Conservation (phyloP, 805 yeast genomes). For the Alloascoidea hylecoeti region DNA sequence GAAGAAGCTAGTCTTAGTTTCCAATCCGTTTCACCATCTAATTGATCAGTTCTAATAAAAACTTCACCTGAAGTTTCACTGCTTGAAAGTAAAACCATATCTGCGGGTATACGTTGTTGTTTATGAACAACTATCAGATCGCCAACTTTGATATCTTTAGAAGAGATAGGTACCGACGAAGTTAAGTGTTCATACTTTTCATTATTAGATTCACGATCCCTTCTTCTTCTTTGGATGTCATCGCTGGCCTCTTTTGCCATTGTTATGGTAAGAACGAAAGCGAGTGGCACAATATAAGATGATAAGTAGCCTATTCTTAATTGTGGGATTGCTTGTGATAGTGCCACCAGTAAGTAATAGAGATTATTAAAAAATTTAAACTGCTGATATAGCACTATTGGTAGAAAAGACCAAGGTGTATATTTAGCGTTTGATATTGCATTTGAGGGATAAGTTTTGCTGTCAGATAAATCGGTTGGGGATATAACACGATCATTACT, state of each 20-base stretch:
- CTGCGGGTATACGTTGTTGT: slow-evolving; percentile 88
- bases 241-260: slow-evolving; percentile 94
- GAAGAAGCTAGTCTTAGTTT: slow-evolving; percentile 71
- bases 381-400: slow-evolving; percentile 84
- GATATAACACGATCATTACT: too few species aligned
- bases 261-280: slow-evolving; percentile 85
- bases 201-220: slow-evolving; percentile 81
- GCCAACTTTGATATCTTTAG: slow-evolving; percentile 68
- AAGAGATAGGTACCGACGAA: slow-evolving; percentile 22
- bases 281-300: slow-evolving; percentile 88
- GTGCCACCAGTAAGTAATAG: slow-evolving; percentile 83
- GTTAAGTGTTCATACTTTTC: slow-evolving; percentile 62
- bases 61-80: slow-evolving; percentile 74
- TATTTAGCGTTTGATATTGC: slow-evolving; percentile 92
- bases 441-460: slow-evolving; percentile 45
- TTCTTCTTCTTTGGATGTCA: slow-evolving; percentile 77
- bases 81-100: slow-evolving; percentile 71
- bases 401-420: slow-evolving; percentile 76
- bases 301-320: slow-evolving; percentile 87
- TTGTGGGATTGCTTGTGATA: slow-evolving; percentile 84
- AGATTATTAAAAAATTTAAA: slow-evolving; percentile 93
- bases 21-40: slow-evolving; percentile 99
- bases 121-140: slow-evolving; percentile 70
- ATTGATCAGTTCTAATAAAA: slow-evolving; percentile 91
- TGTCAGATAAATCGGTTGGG: too few species aligned